phyloP scores from a whole-genome alignment of 352 stramenopile genomes.

The Pythium coloratum region DNA sequence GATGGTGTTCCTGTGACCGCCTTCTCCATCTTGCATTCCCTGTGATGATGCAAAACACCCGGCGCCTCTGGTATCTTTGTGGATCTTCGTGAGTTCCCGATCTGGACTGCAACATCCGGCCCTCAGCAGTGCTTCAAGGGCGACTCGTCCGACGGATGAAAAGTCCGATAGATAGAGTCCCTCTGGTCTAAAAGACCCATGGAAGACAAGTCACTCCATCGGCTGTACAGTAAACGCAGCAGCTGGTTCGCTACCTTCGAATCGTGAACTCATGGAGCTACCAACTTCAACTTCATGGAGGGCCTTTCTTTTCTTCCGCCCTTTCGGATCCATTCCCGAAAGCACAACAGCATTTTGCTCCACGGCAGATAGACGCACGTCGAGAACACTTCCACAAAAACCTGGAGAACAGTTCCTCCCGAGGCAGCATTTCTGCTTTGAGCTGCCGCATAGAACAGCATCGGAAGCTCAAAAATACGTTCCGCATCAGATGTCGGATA shows the following conservation, averaged over 20 bases:
- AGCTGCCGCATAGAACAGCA: not conserved
- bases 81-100: not conserved
- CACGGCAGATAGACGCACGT: not conserved
- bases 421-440: not conserved
- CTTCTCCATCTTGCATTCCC: not conserved
- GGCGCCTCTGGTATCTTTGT: not conserved
- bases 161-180: not conserved
- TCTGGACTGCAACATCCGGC: not conserved
- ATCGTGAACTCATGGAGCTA: not conserved
- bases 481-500: conserved; percentile 1
- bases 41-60: not conserved
- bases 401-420: not conserved
- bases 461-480: not conserved
- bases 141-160: not conserved
- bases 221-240: not conserved
- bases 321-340: not conserved
- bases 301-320: conserved; percentile 1
- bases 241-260: not conserved
- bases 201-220: not conserved
- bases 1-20: not conserved
- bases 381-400: not conserved
- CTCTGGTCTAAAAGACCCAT: not conserved
- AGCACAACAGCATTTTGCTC: not conserved
- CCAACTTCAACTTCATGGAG: conserved; percentile 3
- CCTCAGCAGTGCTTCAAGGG: not conserved